phyloP scores from a whole-genome alignment of 805 yeast species.

The Tanozyma kutaoensis region DNA sequence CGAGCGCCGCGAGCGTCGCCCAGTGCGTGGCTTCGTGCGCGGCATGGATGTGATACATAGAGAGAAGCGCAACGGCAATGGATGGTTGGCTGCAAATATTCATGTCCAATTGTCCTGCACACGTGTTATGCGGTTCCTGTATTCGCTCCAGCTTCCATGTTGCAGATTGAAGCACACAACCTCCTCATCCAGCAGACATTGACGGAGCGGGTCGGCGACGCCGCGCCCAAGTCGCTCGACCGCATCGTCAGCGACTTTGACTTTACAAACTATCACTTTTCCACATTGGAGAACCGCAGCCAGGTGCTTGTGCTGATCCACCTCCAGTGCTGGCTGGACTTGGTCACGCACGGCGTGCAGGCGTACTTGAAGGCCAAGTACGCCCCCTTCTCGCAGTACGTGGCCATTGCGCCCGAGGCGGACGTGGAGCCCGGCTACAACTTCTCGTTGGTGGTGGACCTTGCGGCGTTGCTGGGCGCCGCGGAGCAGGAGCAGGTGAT shows the following conservation, averaged over 20 bases:
- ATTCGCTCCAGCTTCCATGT: conserved; percentile 30
- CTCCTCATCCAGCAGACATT: conserved; percentile 71
- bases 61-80: no score
- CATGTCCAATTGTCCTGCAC: no score
- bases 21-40: no score
- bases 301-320: conserved; percentile 53
- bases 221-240: conserved; percentile 37
- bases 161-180: conserved; percentile 77
- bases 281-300: conserved; percentile 61
- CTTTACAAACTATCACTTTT: conserved; percentile 85
- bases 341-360: conserved; percentile 52
- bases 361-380: conserved; percentile 40
- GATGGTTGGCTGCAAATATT: no score
- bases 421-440: conserved; percentile 71
- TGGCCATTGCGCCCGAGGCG: conserved; percentile 13
- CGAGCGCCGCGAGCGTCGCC: no score
- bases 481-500: conserved; percentile 36
- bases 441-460: conserved; percentile 60
- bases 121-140: no score
- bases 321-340: conserved; percentile 68
- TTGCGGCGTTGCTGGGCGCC: conserved; percentile 15
- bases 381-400: conserved; percentile 16
- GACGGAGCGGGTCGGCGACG: conserved; percentile 46
- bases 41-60: no score
- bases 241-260: conserved; percentile 91